These are phyloP conservation scores for Talaromyces sp. DNA, from an alignment of 2,329 filamentous ascomycete genomes.

Conservation along the genomic window DNA sequence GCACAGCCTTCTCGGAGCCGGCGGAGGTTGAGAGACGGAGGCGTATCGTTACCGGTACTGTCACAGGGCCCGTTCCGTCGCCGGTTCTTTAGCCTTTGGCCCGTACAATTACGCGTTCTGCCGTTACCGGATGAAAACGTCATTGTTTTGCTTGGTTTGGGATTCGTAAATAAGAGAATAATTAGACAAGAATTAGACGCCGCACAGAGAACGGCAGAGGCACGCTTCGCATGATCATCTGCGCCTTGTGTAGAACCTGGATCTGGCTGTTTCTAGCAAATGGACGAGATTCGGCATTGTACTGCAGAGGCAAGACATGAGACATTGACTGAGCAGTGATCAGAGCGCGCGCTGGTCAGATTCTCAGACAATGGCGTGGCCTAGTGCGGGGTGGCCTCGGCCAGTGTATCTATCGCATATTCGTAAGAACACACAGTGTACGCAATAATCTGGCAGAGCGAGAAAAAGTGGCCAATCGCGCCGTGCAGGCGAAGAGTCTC, in stretches of 20 bases:
- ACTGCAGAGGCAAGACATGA: too few species aligned
- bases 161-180: too few species aligned
- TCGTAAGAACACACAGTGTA: too few species aligned
- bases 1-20: neutral
- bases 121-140: neutral
- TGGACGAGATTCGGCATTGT: neutral
- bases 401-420: neutral
- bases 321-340: too few species aligned
- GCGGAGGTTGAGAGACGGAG: neutral
- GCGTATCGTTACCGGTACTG: constrained; percentile 6
- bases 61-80: neutral
- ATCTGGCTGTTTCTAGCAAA: too few species aligned
- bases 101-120: neutral
- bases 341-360: too few species aligned
- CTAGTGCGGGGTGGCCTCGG: neutral
- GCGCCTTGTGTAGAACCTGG: too few species aligned
- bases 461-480: neutral
- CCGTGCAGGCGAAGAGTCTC: neutral
- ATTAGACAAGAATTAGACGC: too few species aligned
- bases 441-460: neutral
- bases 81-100: too few species aligned
- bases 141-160: neutral
- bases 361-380: neutral
- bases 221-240: too few species aligned
- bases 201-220: too few species aligned